Conservation (phyloP, 331 rosid species). For the Acacia pycnantha region DNA sequence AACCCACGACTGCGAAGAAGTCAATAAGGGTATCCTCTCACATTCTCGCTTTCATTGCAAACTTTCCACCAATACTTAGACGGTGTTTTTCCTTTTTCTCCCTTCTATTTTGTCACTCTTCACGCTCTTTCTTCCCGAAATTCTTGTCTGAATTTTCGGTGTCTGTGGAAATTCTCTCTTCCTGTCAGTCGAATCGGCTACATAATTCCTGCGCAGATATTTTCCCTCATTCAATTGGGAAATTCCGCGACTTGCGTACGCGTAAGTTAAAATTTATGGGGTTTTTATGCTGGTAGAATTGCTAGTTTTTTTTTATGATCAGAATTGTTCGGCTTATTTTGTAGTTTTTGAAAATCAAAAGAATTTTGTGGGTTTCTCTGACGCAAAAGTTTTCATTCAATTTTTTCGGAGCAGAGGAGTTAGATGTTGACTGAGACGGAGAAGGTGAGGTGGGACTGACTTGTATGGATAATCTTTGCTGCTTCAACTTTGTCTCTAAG, state of each 20-base stretch:
- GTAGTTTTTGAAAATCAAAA: constrained; percentile 7
- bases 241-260: constrained; percentile 42
- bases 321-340: constrained; percentile 27
- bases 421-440: constrained; percentile 56
- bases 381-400: background rate
- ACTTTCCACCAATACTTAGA: constrained; percentile 4
- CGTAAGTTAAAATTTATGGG: constrained; percentile 33
- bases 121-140: background rate
- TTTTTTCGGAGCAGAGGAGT: constrained; percentile 34
- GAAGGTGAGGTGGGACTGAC: constrained; percentile 48
- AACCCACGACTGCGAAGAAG: constrained; percentile 47
- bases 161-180: background rate
- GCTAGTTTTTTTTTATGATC: constrained; percentile 32
- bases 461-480: constrained; percentile 73
- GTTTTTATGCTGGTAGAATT: constrained; percentile 34
- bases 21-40: constrained; percentile 65
- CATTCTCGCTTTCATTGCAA: constrained; percentile 44
- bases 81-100: constrained; percentile 34
- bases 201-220: constrained; percentile 35
- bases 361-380: constrained; percentile 22
- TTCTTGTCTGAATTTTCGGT: constrained; percentile 21
- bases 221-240: constrained; percentile 29
- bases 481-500: constrained; percentile 69
- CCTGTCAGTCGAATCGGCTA: background rate
- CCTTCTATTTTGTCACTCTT: constrained; percentile 17